phyloP scores from a whole-genome alignment of 192 early-diverging fungal species.

The Gorgonomyces haynaldii region DNA sequence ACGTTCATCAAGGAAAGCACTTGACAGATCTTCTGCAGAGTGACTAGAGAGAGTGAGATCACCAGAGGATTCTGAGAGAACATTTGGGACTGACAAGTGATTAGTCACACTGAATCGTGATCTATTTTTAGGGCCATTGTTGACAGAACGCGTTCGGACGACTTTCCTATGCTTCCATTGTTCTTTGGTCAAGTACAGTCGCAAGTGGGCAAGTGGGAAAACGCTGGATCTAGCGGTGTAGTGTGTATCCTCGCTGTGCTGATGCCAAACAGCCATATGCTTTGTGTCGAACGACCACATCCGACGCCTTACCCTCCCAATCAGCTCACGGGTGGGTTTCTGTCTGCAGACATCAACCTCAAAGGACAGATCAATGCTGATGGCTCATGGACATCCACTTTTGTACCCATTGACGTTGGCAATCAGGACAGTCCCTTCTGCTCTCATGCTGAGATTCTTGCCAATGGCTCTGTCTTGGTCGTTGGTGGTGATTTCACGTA shows the following conservation, averaged over 20 bases:
- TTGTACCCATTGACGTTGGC: constrained; percentile 8
- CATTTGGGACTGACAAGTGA: no score
- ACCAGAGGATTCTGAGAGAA: no score
- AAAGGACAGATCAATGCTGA: background rate
- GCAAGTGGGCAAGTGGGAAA: background rate
- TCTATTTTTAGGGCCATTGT: no score
- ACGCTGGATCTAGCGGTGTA: constrained; percentile 10
- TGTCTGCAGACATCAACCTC: constrained; percentile 1
- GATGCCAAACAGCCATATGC: constrained; percentile 7
- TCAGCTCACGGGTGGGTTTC: background rate
- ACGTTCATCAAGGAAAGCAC: no score
- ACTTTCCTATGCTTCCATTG: no score
- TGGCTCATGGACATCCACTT: background rate
- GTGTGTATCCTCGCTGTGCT: constrained; percentile 16
- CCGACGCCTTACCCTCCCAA: background rate
- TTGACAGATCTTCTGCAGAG: no score
- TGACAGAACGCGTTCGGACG: no score
- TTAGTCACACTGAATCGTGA: no score
- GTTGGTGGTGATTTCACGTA: constrained; percentile 28
- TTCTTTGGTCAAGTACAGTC: no score
- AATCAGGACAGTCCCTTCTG: no score
- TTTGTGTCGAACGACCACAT: constrained; percentile 27
- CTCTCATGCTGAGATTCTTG: constrained; percentile 20
- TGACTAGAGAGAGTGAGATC: no score
- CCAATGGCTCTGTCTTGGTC: constrained; percentile 20